These are phyloP conservation scores for Kregervanrija pseudodelftensis DNA, from an alignment of 805 yeast genomes.

Conservation along the genomic window DNA sequence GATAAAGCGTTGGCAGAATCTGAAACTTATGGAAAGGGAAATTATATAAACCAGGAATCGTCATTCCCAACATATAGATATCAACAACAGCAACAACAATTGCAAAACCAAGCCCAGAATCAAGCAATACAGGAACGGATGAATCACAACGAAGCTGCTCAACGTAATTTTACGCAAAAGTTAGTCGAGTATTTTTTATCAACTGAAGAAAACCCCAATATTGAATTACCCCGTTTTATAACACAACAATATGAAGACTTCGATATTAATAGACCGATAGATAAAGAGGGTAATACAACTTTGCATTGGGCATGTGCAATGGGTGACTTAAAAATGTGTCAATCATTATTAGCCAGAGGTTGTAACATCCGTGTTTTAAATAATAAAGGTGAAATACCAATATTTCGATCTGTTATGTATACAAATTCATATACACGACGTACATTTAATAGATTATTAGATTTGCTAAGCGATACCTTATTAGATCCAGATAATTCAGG, in stretches of 20 bases:
- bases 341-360: conserved; percentile 66
- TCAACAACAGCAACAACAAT: conserved; percentile 1
- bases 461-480: conserved; percentile 68
- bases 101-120: conserved; percentile 1
- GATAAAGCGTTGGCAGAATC: conserved; percentile 31
- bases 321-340: conserved; percentile 76
- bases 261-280: conserved; percentile 73
- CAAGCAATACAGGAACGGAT: conserved; percentile 2
- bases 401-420: conserved; percentile 77
- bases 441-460: conserved; percentile 72
- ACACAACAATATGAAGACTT: conserved; percentile 54
- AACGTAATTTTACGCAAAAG: conserved; percentile 31
- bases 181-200: conserved; percentile 48
- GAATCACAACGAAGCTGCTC: background rate
- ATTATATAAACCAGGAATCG: conserved; percentile 6
- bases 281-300: conserved; percentile 90
- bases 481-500: conserved; percentile 67
- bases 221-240: conserved; percentile 49
- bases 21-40: conserved; percentile 12
- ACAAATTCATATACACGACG: conserved; percentile 81
- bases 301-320: conserved; percentile 98
- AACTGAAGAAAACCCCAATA: conserved; percentile 41
- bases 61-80: background rate
- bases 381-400: conserved; percentile 76
- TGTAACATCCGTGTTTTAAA: conserved; percentile 58